Evolutionary conservation across 352 stramenopile genomes (phyloP), one percentile per base, ranked within the genome.

Genomic region (Globisporangium takayamanum): DNA sequence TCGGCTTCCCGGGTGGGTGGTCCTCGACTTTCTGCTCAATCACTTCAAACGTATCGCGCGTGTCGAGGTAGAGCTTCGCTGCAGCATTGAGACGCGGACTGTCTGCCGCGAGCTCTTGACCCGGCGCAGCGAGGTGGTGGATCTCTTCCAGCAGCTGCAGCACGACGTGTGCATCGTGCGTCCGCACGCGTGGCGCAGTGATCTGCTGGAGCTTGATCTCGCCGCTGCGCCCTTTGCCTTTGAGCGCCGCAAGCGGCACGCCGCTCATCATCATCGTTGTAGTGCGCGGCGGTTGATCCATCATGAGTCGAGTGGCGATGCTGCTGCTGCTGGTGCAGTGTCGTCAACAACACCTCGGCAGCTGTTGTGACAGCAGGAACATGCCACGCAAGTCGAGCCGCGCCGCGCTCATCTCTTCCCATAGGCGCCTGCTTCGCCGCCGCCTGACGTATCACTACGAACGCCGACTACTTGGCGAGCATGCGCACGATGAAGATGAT

Each of bases 81-180:
- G 80, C 80, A 8, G 79, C 77, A n/a, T 76, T 69, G 47, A 86
- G 67, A 2, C 73, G 64, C 47, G 73, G 61, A 33, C 74, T 82
- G 0, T 65, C 39, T 12, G 62, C 63, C 45, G 56, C 68, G 33
- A 78, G 66, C 45, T 72, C 69, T 0, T 64, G 64, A 18, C 44
- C 58, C 0, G 67, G 66, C 0, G 53, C 49, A 42, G 74, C 60
- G 3, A 77, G 56, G 26, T 74, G 71, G 55, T 81, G 72, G 59
- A 91, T 91, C 64, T 90, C 78, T 49, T 82, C 78, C n/a, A 90
- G 66, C 37, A 88, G 63, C 61, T 91, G 70, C 30, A 89, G 59
- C 48, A 89, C 78, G 28, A 91, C 76, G n/a, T 74, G 61, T 53
- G 84, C 75, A 50, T 89, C 79, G 47, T 60, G 50, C 1, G 58